Evolutionary conservation across 164 flowering plant genomes (phyloP).

Genomic region (Stephania cephalantha): DNA sequence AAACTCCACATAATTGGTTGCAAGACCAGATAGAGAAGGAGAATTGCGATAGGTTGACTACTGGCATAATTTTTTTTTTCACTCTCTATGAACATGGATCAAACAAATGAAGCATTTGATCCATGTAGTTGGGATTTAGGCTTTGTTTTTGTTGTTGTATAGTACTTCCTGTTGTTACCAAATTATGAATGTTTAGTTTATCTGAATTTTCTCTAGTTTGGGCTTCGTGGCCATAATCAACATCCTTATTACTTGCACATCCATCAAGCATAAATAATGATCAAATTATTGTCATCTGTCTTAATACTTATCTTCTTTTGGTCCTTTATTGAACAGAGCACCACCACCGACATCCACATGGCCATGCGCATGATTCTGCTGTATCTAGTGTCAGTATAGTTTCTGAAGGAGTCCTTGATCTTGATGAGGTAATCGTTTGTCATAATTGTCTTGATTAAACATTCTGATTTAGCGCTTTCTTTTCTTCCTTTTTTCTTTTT

Average conservation of each 20-base stretch:
- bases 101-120: too few species aligned
- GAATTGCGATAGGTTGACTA: too few species aligned
- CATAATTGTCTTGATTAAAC: neutral
- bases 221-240: neutral
- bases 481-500: neutral
- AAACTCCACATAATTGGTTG: too few species aligned
- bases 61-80: too few species aligned
- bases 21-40: too few species aligned
- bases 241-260: neutral
- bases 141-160: too few species aligned
- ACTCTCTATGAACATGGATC: too few species aligned
- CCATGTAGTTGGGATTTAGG: too few species aligned
- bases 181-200: neutral
- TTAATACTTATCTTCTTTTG: neutral
- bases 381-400: conserved; percentile 93
- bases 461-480: neutral
- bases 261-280: neutral
- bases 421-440: conserved; percentile 67
- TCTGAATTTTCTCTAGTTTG: neutral
- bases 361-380: conserved; percentile 81
- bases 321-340: conserved; percentile 30
- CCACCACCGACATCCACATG: conserved; percentile 55
- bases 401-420: conserved; percentile 78
- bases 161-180: neutral
- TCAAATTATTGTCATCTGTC: neutral